Evolutionary conservation across 1,284 basidiomycete genomes (phyloP).

Genomic region (Blastosporella zonata): DNA sequence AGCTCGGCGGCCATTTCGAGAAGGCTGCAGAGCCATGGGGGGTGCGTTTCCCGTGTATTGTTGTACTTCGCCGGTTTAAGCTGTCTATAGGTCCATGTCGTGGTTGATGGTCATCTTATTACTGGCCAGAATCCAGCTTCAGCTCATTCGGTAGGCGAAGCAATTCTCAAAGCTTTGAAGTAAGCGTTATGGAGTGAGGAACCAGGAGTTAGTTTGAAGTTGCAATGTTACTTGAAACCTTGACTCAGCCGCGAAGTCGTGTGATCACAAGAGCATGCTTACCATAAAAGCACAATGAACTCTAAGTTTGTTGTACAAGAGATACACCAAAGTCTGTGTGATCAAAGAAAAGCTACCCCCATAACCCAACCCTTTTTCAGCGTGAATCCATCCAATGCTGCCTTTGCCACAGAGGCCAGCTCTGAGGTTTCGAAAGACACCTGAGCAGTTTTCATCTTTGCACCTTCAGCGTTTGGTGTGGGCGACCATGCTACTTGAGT

Average conservation of each 20-base stretch:
- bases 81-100: slow-evolving; percentile 34
- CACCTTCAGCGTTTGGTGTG: slow-evolving; percentile 57
- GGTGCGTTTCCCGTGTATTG: slow-evolving; percentile 30
- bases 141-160: slow-evolving; percentile 48
- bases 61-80: background rate
- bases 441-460: slow-evolving; percentile 71
- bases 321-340: slow-evolving; percentile 25
- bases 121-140: slow-evolving; percentile 78
- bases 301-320: slow-evolving; percentile 17
- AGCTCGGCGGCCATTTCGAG: slow-evolving; percentile 64
- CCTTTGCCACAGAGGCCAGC: slow-evolving; percentile 72
- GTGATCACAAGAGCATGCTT: background rate
- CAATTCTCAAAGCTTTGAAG: slow-evolving; percentile 38
- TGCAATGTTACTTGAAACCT: background rate
- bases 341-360: slow-evolving; percentile 70
- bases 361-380: slow-evolving; percentile 81
- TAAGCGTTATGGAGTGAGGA: slow-evolving; percentile 1
- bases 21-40: slow-evolving; percentile 56
- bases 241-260: background rate
- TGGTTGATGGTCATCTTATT: slow-evolving; percentile 40
- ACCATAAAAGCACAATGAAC: background rate
- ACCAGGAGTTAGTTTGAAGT: background rate
- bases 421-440: slow-evolving; percentile 72
- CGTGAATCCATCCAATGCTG: slow-evolving; percentile 75
- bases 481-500: slow-evolving; percentile 67